Evolutionary conservation across 305 asterid species (phyloP).

Genomic region (Lippia alba): DNA sequence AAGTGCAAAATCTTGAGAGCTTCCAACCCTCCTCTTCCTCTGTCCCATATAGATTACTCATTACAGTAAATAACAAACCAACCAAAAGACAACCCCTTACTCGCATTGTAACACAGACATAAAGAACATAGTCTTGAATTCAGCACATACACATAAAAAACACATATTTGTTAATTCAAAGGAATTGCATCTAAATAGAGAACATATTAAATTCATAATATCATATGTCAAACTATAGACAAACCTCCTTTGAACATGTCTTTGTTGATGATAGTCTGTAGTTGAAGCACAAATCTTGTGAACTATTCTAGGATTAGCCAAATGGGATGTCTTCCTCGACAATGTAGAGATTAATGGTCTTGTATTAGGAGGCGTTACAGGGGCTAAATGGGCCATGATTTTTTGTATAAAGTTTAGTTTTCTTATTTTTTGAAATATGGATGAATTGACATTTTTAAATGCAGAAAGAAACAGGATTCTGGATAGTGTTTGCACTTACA

Average conservation of each 20-base stretch:
- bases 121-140: too few species aligned
- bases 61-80: too few species aligned
- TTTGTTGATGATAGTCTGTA: constrained; percentile 27
- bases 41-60: too few species aligned
- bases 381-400: constrained; percentile 55
- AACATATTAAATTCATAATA: not conserved
- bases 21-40: too few species aligned
- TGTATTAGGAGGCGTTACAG: constrained; percentile 42
- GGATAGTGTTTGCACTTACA: constrained; percentile 42
- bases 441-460: constrained; percentile 43
- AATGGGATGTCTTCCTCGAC: constrained; percentile 36
- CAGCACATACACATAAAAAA: not conserved
- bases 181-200: not conserved
- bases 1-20: too few species aligned
- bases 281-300: constrained; percentile 37
- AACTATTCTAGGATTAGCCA: constrained; percentile 27
- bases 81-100: too few species aligned
- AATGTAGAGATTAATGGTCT: constrained; percentile 41
- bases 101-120: too few species aligned
- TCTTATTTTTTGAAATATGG: constrained; percentile 15
- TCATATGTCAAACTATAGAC: constrained; percentile 14
- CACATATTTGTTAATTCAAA: not conserved
- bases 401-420: not conserved
- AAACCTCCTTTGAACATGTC: constrained; percentile 59
- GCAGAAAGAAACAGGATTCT: constrained; percentile 24